Base-by-base conservation (phyloP, 768 basidiomycete species). In the Gymnopilus junonius region DNA sequence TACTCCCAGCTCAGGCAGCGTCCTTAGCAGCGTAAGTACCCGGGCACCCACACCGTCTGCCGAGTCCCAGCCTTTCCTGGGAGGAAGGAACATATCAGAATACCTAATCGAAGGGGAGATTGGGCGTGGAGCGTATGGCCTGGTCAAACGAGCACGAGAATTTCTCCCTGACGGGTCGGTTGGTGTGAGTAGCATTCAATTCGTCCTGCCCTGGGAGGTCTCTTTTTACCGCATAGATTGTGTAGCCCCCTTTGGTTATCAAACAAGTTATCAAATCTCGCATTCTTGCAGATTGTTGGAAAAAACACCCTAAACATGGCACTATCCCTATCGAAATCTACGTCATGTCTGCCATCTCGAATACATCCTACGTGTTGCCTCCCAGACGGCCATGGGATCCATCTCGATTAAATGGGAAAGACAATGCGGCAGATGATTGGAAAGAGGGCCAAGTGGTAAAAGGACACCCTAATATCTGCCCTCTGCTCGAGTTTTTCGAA, bases 201-300 rank as follows among this genome's bases (percentile, higher is more conserved):
- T 61, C 67, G 61, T 43, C 53, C 58, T 35, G 32, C 63, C 58
- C 61, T 62, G 64, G 64, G 68, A 59, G n/a, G n/a, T n/a, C 42
- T 51, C 59, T 54, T 62, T 68, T 71, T 64, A 71, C 68, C 67
- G 29, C 42, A 51, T 59, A 25, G 68, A 61, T 59, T 67, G 60
- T 65, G 64, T 70, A 95, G 94, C 91, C 95, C 3, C 88, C 92
- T 37, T 79, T 97, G 63, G 91, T 99, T 69, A 95, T 99, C 77
- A 99, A 99, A 73, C 96, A 97, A 76, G 90, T 99, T 71, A 96
- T 99, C 82, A 99, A 99, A 77, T 95, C 94, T 50, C 92, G 97
- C 55, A 99, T 99, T 63, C 85, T 99, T 56, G 97, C 97, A 31
- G 97, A 99, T 79, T 99, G 97, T 76, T 99, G 97, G 97, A 99